Evolutionary conservation across 2,329 filamentous ascomycete genomes (phyloP).

Genomic region (Myotisia sp.): DNA sequence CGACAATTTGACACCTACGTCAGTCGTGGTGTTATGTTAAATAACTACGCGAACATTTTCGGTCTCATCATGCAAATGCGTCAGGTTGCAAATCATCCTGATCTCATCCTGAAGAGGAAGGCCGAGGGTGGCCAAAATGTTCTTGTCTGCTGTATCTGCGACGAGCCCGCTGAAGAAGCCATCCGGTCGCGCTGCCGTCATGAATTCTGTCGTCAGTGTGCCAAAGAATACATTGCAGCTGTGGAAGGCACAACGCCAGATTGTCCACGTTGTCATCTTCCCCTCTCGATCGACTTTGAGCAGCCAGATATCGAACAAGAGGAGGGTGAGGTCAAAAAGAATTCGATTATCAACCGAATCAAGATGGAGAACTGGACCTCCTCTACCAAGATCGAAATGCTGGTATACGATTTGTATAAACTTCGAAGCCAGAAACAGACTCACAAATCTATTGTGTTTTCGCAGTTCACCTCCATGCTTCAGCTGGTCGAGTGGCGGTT

Average conservation of each 20-base stretch:
- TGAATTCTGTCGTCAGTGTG: conserved; percentile 75
- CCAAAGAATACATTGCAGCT: conserved; percentile 64
- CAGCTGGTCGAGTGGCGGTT: conserved; percentile 95
- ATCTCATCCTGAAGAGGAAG: conserved; percentile 81
- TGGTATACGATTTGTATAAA: conserved; percentile 87
- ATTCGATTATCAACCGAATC: conserved; percentile 94
- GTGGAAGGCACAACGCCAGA: conserved; percentile 48
- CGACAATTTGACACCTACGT: conserved; percentile 94
- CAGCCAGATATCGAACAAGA: conserved; percentile 93
- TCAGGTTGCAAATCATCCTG: conserved; percentile 91
- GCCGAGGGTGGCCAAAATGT: conserved; percentile 77
- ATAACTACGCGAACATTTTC: conserved; percentile 98
- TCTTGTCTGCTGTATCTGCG: conserved; percentile 84
- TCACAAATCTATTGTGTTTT: conserved; percentile 94
- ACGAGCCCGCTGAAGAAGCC: conserved; percentile 88
- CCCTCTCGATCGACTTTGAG: conserved; percentile 78
- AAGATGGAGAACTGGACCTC: conserved; percentile 98
- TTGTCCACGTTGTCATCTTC: conserved; percentile 85
- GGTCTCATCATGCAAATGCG: conserved; percentile 99
- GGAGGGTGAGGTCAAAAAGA: conserved; percentile 74
- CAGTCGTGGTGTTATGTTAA: conserved; percentile 78
- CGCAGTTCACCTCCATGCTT: conserved; percentile 92
- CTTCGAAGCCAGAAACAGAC: conserved; percentile 84
- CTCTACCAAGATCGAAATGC: conserved; percentile 92
- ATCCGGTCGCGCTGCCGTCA: conserved; percentile 86